phyloP scores from a whole-genome alignment of 2,329 filamentous ascomycete species.

The Xylaria sp. region DNA sequence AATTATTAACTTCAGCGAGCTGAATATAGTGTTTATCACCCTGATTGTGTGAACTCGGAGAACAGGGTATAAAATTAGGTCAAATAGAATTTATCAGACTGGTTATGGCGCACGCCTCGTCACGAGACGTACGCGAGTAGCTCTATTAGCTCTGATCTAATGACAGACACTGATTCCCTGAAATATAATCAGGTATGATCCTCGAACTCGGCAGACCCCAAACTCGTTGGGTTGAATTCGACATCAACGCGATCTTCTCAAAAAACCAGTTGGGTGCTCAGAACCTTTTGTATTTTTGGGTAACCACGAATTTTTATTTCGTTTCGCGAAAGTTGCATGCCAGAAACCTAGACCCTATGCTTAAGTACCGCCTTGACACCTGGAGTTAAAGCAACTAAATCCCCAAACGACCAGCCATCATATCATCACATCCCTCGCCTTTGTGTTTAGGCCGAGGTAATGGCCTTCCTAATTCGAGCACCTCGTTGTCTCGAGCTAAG shows the following conservation, averaged over 20 bases:
- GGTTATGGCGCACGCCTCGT: constrained; percentile 21
- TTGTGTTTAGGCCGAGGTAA: constrained; percentile 69
- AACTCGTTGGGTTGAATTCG: constrained; percentile 12
- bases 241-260: constrained; percentile 27
- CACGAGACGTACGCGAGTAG: constrained; percentile 25
- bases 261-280: constrained; percentile 35
- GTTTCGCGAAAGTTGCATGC: constrained; percentile 51
- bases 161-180: constrained; percentile 16
- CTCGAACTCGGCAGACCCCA: constrained; percentile 18
- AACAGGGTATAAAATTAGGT: constrained; percentile 13
- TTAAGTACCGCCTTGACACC: constrained; percentile 54
- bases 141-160: constrained; percentile 15
- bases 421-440: constrained; percentile 45
- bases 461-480: constrained; percentile 70
- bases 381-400: constrained; percentile 52
- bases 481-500: constrained; percentile 95
- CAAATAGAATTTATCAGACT: constrained; percentile 28
- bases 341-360: constrained; percentile 53
- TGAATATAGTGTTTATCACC: constrained; percentile 16
- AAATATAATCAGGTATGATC: constrained; percentile 15
- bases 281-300: constrained; percentile 48
- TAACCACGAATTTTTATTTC: constrained; percentile 49
- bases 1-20: no score
- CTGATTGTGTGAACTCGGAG: constrained; percentile 2
- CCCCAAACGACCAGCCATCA: constrained; percentile 47